Conservation (phyloP, 495 filamentous ascomycete species). For the Penicillium odoratum region DNA sequence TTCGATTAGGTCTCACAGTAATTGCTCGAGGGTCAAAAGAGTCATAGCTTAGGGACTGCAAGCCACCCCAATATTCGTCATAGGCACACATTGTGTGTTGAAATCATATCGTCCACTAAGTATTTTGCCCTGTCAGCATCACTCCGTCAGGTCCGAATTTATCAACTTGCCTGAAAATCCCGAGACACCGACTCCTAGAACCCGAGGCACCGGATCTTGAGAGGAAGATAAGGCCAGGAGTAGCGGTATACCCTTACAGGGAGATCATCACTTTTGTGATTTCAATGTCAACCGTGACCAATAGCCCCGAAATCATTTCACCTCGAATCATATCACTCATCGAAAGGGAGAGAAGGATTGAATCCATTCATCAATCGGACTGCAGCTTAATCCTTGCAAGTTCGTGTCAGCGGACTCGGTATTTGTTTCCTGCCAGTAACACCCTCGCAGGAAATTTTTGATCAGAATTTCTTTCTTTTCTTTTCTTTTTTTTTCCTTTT, state of each 20-base stretch:
- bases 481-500: neutral
- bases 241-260: neutral
- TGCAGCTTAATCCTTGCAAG: slow-evolving; percentile 16
- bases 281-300: slow-evolving; percentile 4
- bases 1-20: neutral
- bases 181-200: neutral
- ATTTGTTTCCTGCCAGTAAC: neutral
- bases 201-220: neutral
- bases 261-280: slow-evolving; percentile 1
- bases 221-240: neutral
- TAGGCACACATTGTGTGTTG: neutral
- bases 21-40: neutral
- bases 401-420: slow-evolving; percentile 27
- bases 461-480: neutral
- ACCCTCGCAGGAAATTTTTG: too few relatives aligned
- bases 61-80: neutral
- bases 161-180: neutral
- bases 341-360: slow-evolving; percentile 9
- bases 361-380: slow-evolving; percentile 22
- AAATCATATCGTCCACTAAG: neutral
- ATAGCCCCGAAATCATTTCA: neutral
- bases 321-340: slow-evolving; percentile 12
- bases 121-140: neutral
- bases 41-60: neutral
- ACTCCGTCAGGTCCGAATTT: slow-evolving; percentile 1